Evolutionary conservation across 768 basidiomycete species (phyloP).

Genomic region (Trametes sanguinea): DNA sequence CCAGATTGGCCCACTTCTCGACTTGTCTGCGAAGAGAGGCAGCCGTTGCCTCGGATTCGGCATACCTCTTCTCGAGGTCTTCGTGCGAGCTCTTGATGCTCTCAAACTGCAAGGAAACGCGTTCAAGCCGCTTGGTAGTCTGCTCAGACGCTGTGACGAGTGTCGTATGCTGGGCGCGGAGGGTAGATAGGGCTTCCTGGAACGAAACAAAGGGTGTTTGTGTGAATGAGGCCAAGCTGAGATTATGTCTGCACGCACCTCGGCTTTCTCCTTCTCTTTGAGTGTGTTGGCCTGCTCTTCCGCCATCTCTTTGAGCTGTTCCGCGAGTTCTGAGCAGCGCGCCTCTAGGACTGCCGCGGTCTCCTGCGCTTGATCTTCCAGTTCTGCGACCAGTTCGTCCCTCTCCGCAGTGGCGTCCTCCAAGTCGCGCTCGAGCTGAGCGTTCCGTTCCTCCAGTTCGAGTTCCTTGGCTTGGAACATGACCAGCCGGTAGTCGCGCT

Average conservation of each 20-base stretch:
- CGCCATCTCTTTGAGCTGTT: constrained; percentile 42
- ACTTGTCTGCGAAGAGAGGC: constrained; percentile 62
- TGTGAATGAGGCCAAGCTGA: not conserved
- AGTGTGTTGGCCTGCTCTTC: constrained; percentile 41
- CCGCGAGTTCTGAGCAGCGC: constrained; percentile 36
- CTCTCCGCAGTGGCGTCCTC: constrained; percentile 45
- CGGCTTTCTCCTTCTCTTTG: constrained; percentile 46
- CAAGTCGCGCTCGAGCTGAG: constrained; percentile 52
- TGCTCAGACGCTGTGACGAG: constrained; percentile 50
- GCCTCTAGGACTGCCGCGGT: constrained; percentile 33
- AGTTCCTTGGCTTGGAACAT: constrained; percentile 65
- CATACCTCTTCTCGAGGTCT: constrained; percentile 57
- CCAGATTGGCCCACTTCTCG: constrained; percentile 67
- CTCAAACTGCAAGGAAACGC: constrained; percentile 59
- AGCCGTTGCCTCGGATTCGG: constrained; percentile 58
- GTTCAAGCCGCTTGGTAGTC: constrained; percentile 53
- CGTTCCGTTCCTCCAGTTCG: constrained; percentile 56
- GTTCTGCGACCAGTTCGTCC: constrained; percentile 34
- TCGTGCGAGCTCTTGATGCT: constrained; percentile 51
- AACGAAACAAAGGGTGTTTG: not conserved
- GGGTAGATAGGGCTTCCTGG: constrained; percentile 42
- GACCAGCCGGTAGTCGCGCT: constrained; percentile 68
- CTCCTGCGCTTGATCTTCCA: constrained; percentile 32
- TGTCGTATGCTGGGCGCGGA: constrained; percentile 54
- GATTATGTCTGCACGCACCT: constrained; percentile 26